phyloP scores from a whole-genome alignment of 164 flowering plant species.

The Paratinospora sagittata region DNA sequence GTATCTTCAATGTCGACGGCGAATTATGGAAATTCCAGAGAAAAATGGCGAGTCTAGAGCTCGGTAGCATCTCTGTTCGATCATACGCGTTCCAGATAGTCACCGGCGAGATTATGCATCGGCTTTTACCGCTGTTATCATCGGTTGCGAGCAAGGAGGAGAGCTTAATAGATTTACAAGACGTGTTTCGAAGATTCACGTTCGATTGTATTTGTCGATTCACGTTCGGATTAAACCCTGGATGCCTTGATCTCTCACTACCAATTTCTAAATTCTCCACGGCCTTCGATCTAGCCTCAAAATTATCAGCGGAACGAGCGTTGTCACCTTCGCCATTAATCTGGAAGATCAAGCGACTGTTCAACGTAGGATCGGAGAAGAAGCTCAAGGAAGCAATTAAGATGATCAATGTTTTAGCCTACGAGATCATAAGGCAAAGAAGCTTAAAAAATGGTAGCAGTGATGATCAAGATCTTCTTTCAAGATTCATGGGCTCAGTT shows the following conservation, averaged over 20 bases:
- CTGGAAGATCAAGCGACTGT: constrained; percentile 46
- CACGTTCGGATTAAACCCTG: constrained; percentile 54
- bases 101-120: constrained; percentile 23
- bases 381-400: constrained; percentile 33
- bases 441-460: constrained; percentile 17
- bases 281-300: constrained; percentile 53
- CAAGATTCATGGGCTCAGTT: constrained; percentile 44
- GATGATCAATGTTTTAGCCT: constrained; percentile 30
- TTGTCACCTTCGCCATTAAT: constrained; percentile 28
- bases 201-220: constrained; percentile 46
- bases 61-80: constrained; percentile 36
- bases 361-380: constrained; percentile 45
- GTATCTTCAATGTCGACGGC: constrained; percentile 71
- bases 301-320: constrained; percentile 44
- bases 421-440: constrained; percentile 38
- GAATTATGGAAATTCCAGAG: constrained; percentile 52
- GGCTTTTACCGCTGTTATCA: constrained; percentile 30
- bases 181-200: constrained; percentile 44
- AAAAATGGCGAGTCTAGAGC: constrained; percentile 48
- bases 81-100: constrained; percentile 36
- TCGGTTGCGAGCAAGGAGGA: constrained; percentile 10
- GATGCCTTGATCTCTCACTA: constrained; percentile 25
- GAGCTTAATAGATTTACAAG: constrained; percentile 42
- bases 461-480: constrained; percentile 50
- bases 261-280: constrained; percentile 39